Conservation (phyloP, 768 basidiomycete genomes). For the Termitomyces sp. region DNA sequence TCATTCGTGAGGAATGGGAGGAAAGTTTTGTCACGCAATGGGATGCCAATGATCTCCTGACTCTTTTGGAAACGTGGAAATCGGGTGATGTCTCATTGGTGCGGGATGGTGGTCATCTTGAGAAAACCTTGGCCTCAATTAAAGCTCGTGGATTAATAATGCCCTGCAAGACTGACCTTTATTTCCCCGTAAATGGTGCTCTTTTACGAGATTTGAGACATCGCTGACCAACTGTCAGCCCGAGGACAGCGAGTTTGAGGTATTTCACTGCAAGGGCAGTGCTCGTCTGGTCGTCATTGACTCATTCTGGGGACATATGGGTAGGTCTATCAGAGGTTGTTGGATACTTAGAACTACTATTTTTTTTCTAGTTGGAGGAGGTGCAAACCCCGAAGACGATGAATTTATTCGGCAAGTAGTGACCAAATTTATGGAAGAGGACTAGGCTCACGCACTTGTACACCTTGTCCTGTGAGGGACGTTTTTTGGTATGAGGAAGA, state of each 20-base stretch:
- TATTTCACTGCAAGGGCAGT: slow-evolving; percentile 34
- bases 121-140: slow-evolving; percentile 35
- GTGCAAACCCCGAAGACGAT: slow-evolving; percentile 33
- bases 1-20: slow-evolving; percentile 53
- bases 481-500: too few relatives aligned
- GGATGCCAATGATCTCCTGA: slow-evolving; percentile 56
- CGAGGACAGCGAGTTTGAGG: slow-evolving; percentile 50
- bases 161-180: slow-evolving; percentile 57
- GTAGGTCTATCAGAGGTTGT: slow-evolving; percentile 23
- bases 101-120: slow-evolving; percentile 38
- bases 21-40: slow-evolving; percentile 34
- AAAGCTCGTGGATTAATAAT: slow-evolving; percentile 52
- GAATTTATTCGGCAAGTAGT: slow-evolving; percentile 41
- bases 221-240: slow-evolving; percentile 29
- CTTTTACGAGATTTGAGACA: slow-evolving; percentile 1
- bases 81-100: slow-evolving; percentile 44
- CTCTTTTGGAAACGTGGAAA: slow-evolving; percentile 48
- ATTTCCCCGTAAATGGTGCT: slow-evolving; percentile 41
- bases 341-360: background rate
- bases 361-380: slow-evolving; percentile 38
- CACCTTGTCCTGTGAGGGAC: too few relatives aligned
- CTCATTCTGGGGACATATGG: slow-evolving; percentile 56
- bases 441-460: too few relatives aligned
- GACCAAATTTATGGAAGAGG: slow-evolving; percentile 40
- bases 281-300: slow-evolving; percentile 47